Base-by-base conservation (phyloP, 2,329 filamentous ascomycete genomes). In the Fusarium vanettenii region DNA sequence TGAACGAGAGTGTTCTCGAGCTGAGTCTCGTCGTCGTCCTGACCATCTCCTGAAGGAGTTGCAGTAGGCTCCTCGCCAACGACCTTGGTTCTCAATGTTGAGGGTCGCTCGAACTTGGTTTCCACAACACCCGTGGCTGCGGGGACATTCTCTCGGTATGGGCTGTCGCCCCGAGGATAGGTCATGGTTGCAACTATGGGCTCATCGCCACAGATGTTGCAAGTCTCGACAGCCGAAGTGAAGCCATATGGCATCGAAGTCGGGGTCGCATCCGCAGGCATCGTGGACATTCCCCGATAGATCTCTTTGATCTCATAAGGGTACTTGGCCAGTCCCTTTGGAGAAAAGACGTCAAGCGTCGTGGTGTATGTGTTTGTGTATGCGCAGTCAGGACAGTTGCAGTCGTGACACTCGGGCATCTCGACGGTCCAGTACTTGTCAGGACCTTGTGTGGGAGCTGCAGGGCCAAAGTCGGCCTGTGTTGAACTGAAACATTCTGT, bases 211-310 rank as follows among this genome's bases (percentile, higher is more conserved):
- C 77, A 79, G 45, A 64, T 66, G 2, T 55, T 72, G 50, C 77
- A 79, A 6, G 68, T 76, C 60, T 74, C 70, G 8, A 72, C 59
- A 18, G 41, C 66, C 10, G 74, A 25, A 2, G 74, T 78, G 59
- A 79, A 79, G 13, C 77, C 77, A 9, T 79, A 77, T 8, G 77
- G 77, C 10, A 75, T 37, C 13, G 29, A 57, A 33, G 76, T 79
- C 13, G 72, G 70, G 6, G 67, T 68, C n/a, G 66, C 56, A 55
- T 70, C 67, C 41, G 52, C 66, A 10, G 77, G 75, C 60, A 76
- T 73, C 6, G 67, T 67, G 6, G 74, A 77, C 77, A 79, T 79
- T 65, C 77, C 74, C 9, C 61, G 76, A n/a, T 78, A 79, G n/a
- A 79, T 39, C 63, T 79, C 77, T 48, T 77, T 77, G 64, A 79